Conservation (phyloP, 1,139 yeast species). For the Magnusiomyces tetraspermus region DNA sequence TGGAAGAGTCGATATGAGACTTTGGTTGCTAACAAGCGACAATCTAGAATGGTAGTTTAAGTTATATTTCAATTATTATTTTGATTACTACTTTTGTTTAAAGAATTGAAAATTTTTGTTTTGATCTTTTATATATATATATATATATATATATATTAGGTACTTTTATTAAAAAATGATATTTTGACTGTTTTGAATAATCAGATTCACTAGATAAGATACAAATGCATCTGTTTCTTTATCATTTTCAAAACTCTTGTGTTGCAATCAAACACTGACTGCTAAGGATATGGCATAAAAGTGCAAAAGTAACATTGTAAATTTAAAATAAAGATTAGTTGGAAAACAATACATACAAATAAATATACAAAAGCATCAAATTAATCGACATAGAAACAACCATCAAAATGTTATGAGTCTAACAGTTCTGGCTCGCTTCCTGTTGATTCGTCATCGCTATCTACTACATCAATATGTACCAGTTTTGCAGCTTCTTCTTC, state of each 20-base stretch:
- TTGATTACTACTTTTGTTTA: no score
- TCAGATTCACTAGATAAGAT: no score
- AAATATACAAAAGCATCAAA: neutral
- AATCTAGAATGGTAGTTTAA: constrained; percentile 1
- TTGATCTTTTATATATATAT: no score
- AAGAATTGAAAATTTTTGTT: no score
- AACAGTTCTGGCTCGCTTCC: neutral
- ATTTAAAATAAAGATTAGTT: no score
- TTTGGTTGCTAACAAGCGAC: constrained; percentile 2
- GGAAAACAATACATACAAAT: neutral
- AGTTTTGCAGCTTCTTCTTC: neutral
- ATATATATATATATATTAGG: no score
- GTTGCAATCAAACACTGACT: no score
- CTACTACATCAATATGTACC: neutral
- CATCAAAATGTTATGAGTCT: neutral
- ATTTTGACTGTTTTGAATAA: no score
- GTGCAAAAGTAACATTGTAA: no score
- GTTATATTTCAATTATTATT: neutral
- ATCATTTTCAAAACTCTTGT: no score
- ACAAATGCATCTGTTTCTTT: no score
- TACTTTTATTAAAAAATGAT: no score
- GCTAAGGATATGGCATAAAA: neutral
- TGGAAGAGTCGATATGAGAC: constrained; percentile 44
- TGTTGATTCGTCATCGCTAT: neutral
- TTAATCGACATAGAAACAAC: neutral